Evolutionary conservation across 805 yeast genomes (phyloP).

Genomic region (Cyberlindnera mississippiensis): DNA sequence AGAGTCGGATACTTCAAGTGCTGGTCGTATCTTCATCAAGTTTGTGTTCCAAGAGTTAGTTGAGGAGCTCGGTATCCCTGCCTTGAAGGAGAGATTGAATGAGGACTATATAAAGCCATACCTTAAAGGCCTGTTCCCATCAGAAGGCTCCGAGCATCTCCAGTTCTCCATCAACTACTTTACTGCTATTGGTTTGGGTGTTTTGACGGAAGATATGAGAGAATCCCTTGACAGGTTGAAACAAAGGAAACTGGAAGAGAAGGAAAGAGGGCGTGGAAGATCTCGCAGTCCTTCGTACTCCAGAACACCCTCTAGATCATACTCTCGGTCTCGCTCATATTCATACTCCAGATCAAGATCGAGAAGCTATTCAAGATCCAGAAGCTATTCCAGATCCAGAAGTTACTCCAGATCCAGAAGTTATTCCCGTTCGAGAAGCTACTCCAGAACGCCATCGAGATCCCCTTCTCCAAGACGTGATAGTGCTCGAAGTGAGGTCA

Average conservation of each 20-base stretch:
- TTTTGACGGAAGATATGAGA: conserved; percentile 80
- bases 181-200: conserved; percentile 89
- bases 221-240: conserved; percentile 32
- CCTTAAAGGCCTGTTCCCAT: conserved; percentile 63
- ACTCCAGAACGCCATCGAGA: conserved; percentile 5
- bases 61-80: conserved; percentile 64
- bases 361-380: conserved; percentile 9
- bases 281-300: conserved; percentile 25
- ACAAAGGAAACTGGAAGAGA: conserved; percentile 28
- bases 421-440: conserved; percentile 2
- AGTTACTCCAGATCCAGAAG: conserved; percentile 6
- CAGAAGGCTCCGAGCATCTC: conserved; percentile 44
- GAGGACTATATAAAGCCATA: conserved; percentile 50
- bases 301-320: conserved; percentile 15
- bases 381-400: conserved; percentile 16
- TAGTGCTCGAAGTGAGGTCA: too few relatives aligned
- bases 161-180: conserved; percentile 85
- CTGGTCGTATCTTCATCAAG: conserved; percentile 75
- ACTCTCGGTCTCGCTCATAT: conserved; percentile 12
- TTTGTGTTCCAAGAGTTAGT: conserved; percentile 75
- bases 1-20: conserved; percentile 71
- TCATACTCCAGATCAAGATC: conserved; percentile 25
- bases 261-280: conserved; percentile 12
- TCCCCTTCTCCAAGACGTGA: conserved; percentile 3
- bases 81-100: conserved; percentile 44